phyloP scores from a whole-genome alignment of 495 filamentous ascomycete genomes.

The Coniosporium apollinis region DNA sequence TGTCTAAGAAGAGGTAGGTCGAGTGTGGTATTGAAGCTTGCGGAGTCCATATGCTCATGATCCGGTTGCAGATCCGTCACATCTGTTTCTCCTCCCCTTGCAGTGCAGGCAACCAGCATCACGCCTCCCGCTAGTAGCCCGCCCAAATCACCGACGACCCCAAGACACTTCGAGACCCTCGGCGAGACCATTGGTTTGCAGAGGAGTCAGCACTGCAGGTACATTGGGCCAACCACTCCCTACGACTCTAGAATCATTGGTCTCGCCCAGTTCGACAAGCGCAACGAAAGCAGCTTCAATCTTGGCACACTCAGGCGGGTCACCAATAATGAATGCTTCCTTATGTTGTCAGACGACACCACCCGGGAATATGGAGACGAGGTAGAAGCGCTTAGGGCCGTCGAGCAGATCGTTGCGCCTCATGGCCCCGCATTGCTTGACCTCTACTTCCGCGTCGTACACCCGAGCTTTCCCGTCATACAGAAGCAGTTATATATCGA shows the following conservation, averaged over 20 bases:
- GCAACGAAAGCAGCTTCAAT: constrained; percentile 51
- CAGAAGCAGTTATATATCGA: constrained; percentile 78
- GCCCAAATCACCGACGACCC: neutral
- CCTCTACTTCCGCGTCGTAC: constrained; percentile 74
- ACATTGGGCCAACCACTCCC: constrained; percentile 38
- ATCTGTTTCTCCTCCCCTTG: too few relatives aligned
- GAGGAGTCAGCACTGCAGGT: constrained; percentile 22
- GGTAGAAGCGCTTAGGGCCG: constrained; percentile 51
- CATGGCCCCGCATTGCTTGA: constrained; percentile 69
- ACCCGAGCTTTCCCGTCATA: constrained; percentile 80
- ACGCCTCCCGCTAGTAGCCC: too few relatives aligned
- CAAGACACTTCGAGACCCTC: constrained; percentile 5
- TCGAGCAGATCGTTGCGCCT: constrained; percentile 69
- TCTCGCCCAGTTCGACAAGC: constrained; percentile 50
- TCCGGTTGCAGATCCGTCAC: too few relatives aligned
- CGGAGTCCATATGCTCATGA: too few relatives aligned
- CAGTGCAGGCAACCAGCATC: too few relatives aligned
- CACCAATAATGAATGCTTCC: constrained; percentile 69
- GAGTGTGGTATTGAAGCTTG: too few relatives aligned
- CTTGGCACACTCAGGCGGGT: constrained; percentile 61
- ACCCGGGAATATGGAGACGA: constrained; percentile 44
- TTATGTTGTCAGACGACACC: constrained; percentile 36
- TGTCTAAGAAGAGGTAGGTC: constrained; percentile 18
- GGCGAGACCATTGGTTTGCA: constrained; percentile 26
- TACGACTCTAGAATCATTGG: constrained; percentile 59